Percentiles rank a stretch among this genome's conserved stretches.
Conservation (phyloP, 2,329 filamentous ascomycete species). For the Emmonsia crescens region DNA sequence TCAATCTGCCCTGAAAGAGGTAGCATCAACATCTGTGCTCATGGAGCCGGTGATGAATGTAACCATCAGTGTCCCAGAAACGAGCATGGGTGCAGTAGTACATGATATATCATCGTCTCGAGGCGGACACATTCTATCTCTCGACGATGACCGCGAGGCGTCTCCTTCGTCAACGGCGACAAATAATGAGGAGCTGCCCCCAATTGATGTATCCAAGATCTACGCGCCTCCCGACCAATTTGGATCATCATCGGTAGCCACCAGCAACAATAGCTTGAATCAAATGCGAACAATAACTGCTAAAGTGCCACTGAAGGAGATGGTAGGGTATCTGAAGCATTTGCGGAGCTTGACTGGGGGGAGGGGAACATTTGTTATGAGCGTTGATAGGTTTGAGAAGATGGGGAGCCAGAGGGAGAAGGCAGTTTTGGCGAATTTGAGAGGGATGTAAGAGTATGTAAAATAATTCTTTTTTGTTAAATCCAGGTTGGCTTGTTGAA, state of each 20-base stretch:
- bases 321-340: conserved; percentile 89
- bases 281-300: conserved; percentile 61
- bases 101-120: conserved; percentile 67
- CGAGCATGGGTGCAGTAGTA: conserved; percentile 67
- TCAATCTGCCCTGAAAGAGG: conserved; percentile 55
- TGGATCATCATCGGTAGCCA: conserved; percentile 30
- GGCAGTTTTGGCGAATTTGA: conserved; percentile 40
- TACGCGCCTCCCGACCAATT: conserved; percentile 88
- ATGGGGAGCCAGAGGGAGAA: conserved; percentile 52
- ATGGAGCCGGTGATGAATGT: conserved; percentile 93
- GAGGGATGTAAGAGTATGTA: conserved; percentile 22
- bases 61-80: conserved; percentile 75
- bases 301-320: conserved; percentile 85
- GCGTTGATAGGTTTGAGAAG: conserved; percentile 58
- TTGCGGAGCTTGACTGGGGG: conserved; percentile 81
- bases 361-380: conserved; percentile 66
- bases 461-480: background rate
- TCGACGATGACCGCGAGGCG: conserved; percentile 42
- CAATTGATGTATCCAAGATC: conserved; percentile 61
- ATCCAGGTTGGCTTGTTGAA: background rate
- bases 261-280: conserved; percentile 15
- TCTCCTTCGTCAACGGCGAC: conserved; percentile 17
- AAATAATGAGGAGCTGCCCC: conserved; percentile 23
- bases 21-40: conserved; percentile 48
- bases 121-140: conserved; percentile 62